phyloP scores from a whole-genome alignment of 768 basidiomycete species.

The Amanita exitialis region DNA sequence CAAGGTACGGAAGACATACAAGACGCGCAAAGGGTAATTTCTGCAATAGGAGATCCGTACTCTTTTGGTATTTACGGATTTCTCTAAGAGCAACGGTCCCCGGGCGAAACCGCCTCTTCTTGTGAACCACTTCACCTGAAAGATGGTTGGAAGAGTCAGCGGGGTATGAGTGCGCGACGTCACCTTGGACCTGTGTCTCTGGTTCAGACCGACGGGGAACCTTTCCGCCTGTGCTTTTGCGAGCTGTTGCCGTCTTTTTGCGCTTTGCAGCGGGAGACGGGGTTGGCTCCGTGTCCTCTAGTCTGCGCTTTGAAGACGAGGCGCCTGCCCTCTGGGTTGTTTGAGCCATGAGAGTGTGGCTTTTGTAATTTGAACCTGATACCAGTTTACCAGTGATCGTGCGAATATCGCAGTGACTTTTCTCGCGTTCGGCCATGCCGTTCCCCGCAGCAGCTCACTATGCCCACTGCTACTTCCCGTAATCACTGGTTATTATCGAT shows the following conservation, averaged over 20 bases:
- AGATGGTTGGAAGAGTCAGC: neutral
- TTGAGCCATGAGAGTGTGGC: constrained; percentile 45
- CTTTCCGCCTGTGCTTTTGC: constrained; percentile 75
- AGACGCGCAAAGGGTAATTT: constrained; percentile 90
- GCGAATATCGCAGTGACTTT: constrained; percentile 7
- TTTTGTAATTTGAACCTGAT: neutral
- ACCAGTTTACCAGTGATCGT: constrained; percentile 14
- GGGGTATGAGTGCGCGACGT: neutral
- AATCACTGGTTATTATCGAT: constrained; percentile 69
- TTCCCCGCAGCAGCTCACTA: constrained; percentile 8
- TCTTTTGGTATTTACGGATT: constrained; percentile 91
- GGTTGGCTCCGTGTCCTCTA: constrained; percentile 29
- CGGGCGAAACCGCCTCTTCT: constrained; percentile 68
- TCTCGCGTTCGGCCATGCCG: constrained; percentile 2
- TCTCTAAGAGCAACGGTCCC: constrained; percentile 87
- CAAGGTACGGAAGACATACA: constrained; percentile 36
- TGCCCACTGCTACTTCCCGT: constrained; percentile 27
- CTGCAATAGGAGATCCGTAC: constrained; percentile 78
- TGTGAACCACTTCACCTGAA: constrained; percentile 17
- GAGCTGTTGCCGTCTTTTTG: constrained; percentile 50
- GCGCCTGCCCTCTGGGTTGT: constrained; percentile 40
- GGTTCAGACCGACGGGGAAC: constrained; percentile 31
- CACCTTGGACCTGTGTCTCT: constrained; percentile 10
- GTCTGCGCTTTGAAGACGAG: constrained; percentile 38
- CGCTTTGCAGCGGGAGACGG: constrained; percentile 42